Evolutionary conservation across 345 rosid species (phyloP).

Genomic region (Salix purpurea): DNA sequence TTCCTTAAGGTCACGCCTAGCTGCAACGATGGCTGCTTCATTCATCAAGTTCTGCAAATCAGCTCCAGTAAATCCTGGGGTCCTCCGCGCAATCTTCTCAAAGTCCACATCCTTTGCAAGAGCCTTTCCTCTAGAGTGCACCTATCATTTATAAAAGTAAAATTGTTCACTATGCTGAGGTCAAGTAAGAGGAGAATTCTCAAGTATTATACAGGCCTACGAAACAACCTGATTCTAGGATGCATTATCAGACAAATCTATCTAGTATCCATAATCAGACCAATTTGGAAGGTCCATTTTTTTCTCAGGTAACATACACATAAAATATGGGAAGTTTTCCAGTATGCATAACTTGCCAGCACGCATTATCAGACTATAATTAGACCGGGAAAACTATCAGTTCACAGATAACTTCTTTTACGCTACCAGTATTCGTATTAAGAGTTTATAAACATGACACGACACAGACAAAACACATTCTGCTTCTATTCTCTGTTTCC

Average conservation of each 20-base stretch:
- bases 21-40: slow-evolving; percentile 96
- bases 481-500: background rate
- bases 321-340: background rate
- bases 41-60: slow-evolving; percentile 96
- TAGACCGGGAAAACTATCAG: background rate
- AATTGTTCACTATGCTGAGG: background rate
- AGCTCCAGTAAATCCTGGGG: slow-evolving; percentile 95
- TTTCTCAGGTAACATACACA: background rate
- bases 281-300: background rate
- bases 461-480: background rate
- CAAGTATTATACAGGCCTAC: too few species aligned
- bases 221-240: background rate
- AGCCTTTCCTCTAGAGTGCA: slow-evolving; percentile 96
- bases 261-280: background rate
- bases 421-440: background rate
- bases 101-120: slow-evolving; percentile 94
- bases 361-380: background rate
- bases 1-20: slow-evolving; percentile 95
- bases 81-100: slow-evolving; percentile 90
- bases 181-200: background rate
- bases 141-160: slow-evolving; percentile 34
- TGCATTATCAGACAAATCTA: background rate
- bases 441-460: background rate
- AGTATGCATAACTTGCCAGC: background rate
- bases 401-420: background rate